These are phyloP conservation scores for Diacronema lutheri DNA, from an alignment of 78 protist species.

Conservation along the genomic window DNA sequence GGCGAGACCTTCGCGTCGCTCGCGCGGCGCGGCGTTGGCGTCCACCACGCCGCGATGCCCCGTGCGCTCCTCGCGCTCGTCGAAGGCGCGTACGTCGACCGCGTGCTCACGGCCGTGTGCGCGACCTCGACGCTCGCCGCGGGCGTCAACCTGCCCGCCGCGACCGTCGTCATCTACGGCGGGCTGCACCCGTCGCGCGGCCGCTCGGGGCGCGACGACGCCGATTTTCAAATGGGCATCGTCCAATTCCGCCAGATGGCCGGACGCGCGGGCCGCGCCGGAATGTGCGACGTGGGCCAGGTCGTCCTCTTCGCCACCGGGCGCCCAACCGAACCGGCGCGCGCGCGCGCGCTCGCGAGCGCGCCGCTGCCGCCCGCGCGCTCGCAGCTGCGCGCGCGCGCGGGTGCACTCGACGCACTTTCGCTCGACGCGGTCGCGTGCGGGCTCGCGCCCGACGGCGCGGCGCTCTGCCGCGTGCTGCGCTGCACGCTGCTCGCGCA, in stretches of 20 bases:
- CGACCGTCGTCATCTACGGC: slow-evolving; percentile 51
- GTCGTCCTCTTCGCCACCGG: not conserved
- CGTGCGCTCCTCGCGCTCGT: slow-evolving; percentile 17
- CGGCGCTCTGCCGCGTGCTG: too few species aligned
- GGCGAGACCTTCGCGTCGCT: not conserved
- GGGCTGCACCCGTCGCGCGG: not conserved
- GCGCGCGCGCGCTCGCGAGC: too few species aligned
- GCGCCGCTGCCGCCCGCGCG: too few species aligned
- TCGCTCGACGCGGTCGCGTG: too few species aligned
- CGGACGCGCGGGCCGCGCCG: slow-evolving; percentile 51
- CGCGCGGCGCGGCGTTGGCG: slow-evolving; percentile 33
- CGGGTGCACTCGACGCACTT: too few species aligned
- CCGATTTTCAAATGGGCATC: not conserved
- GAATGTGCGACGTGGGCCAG: slow-evolving; percentile 21
- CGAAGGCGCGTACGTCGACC: slow-evolving; percentile 29
- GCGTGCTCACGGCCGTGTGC: not conserved
- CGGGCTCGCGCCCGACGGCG: too few species aligned
- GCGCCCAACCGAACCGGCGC: too few species aligned
- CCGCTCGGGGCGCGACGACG: slow-evolving; percentile 25
- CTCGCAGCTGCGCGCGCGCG: too few species aligned
- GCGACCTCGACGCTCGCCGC: slow-evolving; percentile 58
- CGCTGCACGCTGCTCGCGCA: too few species aligned
- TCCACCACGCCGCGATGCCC: slow-evolving; percentile 42
- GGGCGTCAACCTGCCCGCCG: slow-evolving; percentile 61
- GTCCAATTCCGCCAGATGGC: slow-evolving; percentile 36